These are phyloP conservation scores for Candida hungchunana DNA, from an alignment of 805 yeast species.

Conservation along the genomic window DNA sequence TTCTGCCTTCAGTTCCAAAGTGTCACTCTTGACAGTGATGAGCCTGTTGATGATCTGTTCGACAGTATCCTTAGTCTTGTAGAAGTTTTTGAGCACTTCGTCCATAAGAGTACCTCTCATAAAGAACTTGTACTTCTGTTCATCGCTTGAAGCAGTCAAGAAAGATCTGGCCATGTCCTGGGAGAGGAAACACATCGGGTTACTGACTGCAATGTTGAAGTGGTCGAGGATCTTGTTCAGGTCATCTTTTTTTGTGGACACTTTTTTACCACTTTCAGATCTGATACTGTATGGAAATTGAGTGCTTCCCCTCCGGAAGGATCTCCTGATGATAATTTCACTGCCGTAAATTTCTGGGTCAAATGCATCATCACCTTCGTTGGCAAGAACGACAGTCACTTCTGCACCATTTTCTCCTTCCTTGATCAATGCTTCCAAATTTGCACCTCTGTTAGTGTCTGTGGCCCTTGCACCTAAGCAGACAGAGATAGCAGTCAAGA, in stretches of 20 bases:
- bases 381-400: constrained; percentile 59
- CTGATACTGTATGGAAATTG: constrained; percentile 50
- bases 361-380: constrained; percentile 63
- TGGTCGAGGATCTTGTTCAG: constrained; percentile 64
- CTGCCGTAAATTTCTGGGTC: constrained; percentile 64
- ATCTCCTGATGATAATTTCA: constrained; percentile 65
- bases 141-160: constrained; percentile 69
- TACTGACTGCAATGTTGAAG: constrained; percentile 76
- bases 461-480: constrained; percentile 87
- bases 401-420: constrained; percentile 72
- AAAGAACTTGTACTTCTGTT: constrained; percentile 68
- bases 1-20: constrained; percentile 36
- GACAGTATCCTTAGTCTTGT: constrained; percentile 33
- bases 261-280: constrained; percentile 44
- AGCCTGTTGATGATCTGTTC: constrained; percentile 36
- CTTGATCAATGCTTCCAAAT: constrained; percentile 64
- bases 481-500: constrained; percentile 80
- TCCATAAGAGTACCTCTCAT: constrained; percentile 76
- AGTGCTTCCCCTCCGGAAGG: constrained; percentile 47
- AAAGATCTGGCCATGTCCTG: constrained; percentile 94
- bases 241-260: constrained; percentile 59
- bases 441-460: constrained; percentile 79
- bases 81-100: constrained; percentile 55
- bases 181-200: constrained; percentile 87
- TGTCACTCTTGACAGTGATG: constrained; percentile 34